phyloP scores from a whole-genome alignment of 129 eudicot species.

The Helianthus annuus region HanXRQr2.0-SUNRISE NC_035447.2:130929429-130929928 shows the following conservation, averaged over 20 bases:
- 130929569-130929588: conserved; percentile 25
- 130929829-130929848: neutral
- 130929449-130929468: too few relatives aligned
- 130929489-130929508: too few relatives aligned
- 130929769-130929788: conserved; percentile 36
- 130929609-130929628: conserved; percentile 40
- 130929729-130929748: conserved; percentile 35
- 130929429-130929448: too few relatives aligned
- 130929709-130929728: conserved; percentile 36
- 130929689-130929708: conserved; percentile 35
- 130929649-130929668: neutral
- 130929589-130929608: conserved; percentile 33
- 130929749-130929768: conserved; percentile 30
- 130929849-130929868: neutral
- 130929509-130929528: too few relatives aligned
- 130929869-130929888: neutral
- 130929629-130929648: conserved; percentile 16
- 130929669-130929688: conserved; percentile 28
- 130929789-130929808: conserved; percentile 36
- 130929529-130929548: too few relatives aligned
- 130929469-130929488: neutral
- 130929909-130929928: conserved; percentile 39
- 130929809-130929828: too few relatives aligned
- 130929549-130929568: neutral
- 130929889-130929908: conserved; percentile 42